Percentiles rank a stretch among this genome's conserved stretches.
Conservation (phyloP, 225 moss, liverwort and hornwort genomes). For the Climacium dendroides region DNA sequence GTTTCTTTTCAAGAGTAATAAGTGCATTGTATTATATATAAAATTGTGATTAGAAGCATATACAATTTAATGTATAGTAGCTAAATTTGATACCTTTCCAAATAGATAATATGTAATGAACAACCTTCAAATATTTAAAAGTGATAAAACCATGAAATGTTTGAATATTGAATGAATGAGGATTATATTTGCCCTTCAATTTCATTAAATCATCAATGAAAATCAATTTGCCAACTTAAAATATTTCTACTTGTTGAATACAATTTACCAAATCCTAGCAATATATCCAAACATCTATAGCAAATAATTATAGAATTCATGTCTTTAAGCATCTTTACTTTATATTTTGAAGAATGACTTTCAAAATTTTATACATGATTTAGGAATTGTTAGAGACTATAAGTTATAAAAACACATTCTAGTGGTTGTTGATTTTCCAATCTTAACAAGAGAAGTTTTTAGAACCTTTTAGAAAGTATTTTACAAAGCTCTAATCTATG, state of each 20-base stretch:
- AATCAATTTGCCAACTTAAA: not conserved
- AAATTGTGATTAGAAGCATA: not conserved
- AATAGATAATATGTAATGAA: not conserved
- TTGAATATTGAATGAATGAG: not conserved
- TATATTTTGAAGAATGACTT: not conserved
- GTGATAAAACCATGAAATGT: not conserved
- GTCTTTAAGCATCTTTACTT: not conserved
- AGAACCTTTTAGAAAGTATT: not conserved
- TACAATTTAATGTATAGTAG: not conserved
- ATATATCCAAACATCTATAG: not conserved
- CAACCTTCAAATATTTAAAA: not conserved
- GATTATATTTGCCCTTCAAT: not conserved
- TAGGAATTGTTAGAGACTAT: not conserved
- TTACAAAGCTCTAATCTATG: not conserved
- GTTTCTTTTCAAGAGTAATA: not conserved
- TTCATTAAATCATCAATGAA: not conserved
- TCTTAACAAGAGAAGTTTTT: not conserved
- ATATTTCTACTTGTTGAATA: not conserved
- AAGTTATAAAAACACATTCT: too few relatives aligned
- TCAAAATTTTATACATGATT: not conserved
- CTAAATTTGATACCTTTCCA: not conserved
- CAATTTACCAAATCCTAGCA: not conserved
- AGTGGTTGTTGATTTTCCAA: not conserved
- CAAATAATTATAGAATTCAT: not conserved
- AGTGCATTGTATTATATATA: too few relatives aligned